Conservation (phyloP, 2,329 filamentous ascomycete genomes). For the Fusarium coffeatum region DNA sequence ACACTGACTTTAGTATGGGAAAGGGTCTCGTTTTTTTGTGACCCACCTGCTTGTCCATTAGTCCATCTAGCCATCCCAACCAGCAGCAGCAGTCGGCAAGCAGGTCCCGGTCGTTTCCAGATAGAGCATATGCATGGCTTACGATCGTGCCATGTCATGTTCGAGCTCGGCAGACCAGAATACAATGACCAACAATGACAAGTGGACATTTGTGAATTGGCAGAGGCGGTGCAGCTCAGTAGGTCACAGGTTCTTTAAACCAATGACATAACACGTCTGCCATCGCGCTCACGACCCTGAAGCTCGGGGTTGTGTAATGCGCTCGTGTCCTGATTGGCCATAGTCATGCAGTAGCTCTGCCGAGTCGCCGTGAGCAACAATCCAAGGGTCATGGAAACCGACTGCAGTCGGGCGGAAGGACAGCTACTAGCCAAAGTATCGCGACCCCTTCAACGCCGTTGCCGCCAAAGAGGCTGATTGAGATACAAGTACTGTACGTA, state of each 20-base stretch:
- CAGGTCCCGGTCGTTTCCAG: slow-evolving; percentile 26
- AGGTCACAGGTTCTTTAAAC: slow-evolving; percentile 18
- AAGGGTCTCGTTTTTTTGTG: no score
- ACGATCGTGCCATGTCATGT: slow-evolving; percentile 4
- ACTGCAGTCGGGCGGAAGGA: slow-evolving; percentile 22
- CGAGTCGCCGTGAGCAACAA: slow-evolving; percentile 18
- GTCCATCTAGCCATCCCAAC: not conserved
- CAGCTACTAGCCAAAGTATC: slow-evolving; percentile 20
- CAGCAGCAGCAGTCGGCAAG: slow-evolving; percentile 4
- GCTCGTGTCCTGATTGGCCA: slow-evolving; percentile 21
- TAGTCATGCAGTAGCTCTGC: slow-evolving; percentile 26
- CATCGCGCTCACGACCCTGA: not conserved
- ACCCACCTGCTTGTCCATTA: not conserved
- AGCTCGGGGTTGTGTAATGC: slow-evolving; percentile 7
- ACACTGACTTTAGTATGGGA: no score
- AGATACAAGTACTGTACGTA: not conserved
- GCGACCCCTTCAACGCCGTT: slow-evolving; percentile 11
- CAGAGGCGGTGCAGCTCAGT: slow-evolving; percentile 31
- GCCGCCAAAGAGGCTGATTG: slow-evolving; percentile 21
- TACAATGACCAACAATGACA: slow-evolving; percentile 28
- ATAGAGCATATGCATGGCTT: slow-evolving; percentile 19
- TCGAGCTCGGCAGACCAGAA: not conserved
- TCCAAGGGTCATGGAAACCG: slow-evolving; percentile 24
- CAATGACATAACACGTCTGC: slow-evolving; percentile 21
- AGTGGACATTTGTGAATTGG: slow-evolving; percentile 13